Conservation (phyloP, 2,329 filamentous ascomycete species). For the Biscogniauxia marginata region DNA sequence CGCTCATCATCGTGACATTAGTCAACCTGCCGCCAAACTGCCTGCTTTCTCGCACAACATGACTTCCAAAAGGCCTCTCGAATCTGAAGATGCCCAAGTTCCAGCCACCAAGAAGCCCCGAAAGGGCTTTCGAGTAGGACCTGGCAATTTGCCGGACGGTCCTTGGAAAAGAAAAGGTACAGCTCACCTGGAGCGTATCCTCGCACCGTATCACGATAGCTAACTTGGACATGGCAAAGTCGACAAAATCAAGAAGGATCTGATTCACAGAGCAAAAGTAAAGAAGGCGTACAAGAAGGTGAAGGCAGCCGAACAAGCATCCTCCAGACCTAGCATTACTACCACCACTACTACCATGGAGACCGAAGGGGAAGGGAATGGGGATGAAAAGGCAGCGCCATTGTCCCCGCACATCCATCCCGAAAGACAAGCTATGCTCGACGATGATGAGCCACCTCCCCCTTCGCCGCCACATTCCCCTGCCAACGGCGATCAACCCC, state of each 20-base stretch:
- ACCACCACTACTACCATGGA: slow-evolving; percentile 1
- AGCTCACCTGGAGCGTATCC: neutral
- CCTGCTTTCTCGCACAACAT: slow-evolving; percentile 38
- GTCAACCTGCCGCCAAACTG: neutral
- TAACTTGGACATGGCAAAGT: slow-evolving; percentile 46
- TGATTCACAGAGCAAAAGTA: slow-evolving; percentile 90
- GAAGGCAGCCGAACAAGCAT: slow-evolving; percentile 53
- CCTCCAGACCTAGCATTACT: slow-evolving; percentile 15
- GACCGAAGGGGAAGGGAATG: slow-evolving; percentile 18
- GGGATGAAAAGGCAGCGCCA: slow-evolving; percentile 13
- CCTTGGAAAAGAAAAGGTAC: slow-evolving; percentile 75
- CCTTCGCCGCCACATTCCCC: slow-evolving; percentile 8
- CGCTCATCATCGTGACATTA: neutral
- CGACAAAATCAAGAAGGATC: slow-evolving; percentile 81
- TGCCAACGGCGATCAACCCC: slow-evolving; percentile 14
- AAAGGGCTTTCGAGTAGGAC: slow-evolving; percentile 82
- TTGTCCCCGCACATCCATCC: slow-evolving; percentile 37
- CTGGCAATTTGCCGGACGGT: slow-evolving; percentile 87
- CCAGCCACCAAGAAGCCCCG: slow-evolving; percentile 50
- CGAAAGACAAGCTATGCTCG: slow-evolving; percentile 41
- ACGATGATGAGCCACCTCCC: slow-evolving; percentile 23
- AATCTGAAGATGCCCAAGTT: slow-evolving; percentile 38
- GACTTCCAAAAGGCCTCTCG: slow-evolving; percentile 58
- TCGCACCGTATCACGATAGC: slow-evolving; percentile 8
- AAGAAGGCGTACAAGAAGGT: slow-evolving; percentile 91